Evolutionary conservation across 2,329 filamentous ascomycete species (phyloP).

Genomic region (Rutstroemia sp.): DNA sequence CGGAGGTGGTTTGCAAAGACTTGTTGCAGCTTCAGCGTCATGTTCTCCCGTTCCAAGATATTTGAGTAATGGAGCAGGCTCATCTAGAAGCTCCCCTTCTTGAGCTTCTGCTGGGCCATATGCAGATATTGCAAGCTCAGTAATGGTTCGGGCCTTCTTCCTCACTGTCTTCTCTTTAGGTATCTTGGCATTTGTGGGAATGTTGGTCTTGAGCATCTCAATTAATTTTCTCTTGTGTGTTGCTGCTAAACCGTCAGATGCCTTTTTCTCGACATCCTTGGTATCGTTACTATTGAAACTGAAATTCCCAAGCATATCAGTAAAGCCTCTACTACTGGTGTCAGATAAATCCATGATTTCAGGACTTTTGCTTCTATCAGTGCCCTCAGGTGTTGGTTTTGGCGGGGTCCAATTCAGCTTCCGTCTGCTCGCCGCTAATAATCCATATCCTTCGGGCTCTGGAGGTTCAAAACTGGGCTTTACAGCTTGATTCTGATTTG

Average conservation of each 20-base stretch:
- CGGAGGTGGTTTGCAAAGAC: constrained; percentile 20
- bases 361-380: neutral
- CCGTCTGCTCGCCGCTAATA: constrained; percentile 42
- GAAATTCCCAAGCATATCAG: constrained; percentile 34
- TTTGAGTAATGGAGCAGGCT: constrained; percentile 37
- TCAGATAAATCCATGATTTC: neutral
- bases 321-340: constrained; percentile 24
- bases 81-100: constrained; percentile 24
- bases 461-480: neutral
- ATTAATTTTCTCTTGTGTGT: constrained; percentile 51
- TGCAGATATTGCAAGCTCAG: constrained; percentile 65
- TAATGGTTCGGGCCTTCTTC: constrained; percentile 72
- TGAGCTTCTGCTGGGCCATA: constrained; percentile 41
- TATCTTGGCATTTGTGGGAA: neutral
- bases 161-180: constrained; percentile 30
- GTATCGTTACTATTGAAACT: constrained; percentile 29
- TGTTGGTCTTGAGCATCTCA: constrained; percentile 39
- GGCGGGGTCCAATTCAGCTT: constrained; percentile 64
- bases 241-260: constrained; percentile 4
- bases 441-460: constrained; percentile 14
- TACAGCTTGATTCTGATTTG: neutral
- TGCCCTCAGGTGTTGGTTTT: constrained; percentile 30
- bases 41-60: constrained; percentile 33
- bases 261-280: constrained; percentile 9
- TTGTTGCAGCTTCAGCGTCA: constrained; percentile 3